A percentile compares a stretch with the other conserved stretches of the same genome.
Conservation (phyloP, 352 stramenopile species). For the Ophiocytium majus region DNA sequence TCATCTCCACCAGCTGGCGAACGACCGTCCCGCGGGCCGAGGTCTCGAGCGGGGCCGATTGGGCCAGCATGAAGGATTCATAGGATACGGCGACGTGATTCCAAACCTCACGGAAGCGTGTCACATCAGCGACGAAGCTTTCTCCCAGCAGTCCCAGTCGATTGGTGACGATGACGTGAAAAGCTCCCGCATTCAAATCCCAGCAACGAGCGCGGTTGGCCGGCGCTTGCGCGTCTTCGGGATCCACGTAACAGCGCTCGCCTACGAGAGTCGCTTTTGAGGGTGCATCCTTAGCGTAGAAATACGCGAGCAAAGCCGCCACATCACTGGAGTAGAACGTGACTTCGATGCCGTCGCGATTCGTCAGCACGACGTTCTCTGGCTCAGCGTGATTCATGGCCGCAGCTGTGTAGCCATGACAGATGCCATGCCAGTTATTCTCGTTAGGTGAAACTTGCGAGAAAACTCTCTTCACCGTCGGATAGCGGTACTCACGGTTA, state of each 20-base stretch:
- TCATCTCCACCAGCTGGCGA: neutral
- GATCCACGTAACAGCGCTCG: neutral
- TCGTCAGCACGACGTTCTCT: neutral
- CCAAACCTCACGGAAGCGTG: neutral
- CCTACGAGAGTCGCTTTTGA: neutral
- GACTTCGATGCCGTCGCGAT: neutral
- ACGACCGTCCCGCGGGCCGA: neutral
- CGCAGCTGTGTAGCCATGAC: neutral
- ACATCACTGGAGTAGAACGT: neutral
- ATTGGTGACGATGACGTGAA: slow-evolving; percentile 11
- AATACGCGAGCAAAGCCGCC: neutral
- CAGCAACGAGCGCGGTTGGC: neutral
- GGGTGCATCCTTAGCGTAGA: neutral
- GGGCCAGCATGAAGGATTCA: too few relatives aligned
- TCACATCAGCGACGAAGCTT: neutral
- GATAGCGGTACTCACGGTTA: neutral
- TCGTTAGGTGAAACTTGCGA: neutral
- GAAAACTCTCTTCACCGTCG: neutral
- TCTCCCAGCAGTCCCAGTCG: neutral
- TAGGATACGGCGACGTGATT: too few relatives aligned
- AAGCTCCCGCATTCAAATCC: slow-evolving; percentile 1
- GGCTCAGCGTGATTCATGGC: slow-evolving; percentile 1
- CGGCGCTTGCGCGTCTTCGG: neutral
- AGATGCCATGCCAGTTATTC: neutral
- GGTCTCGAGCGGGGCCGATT: neutral